Evolutionary conservation across 345 rosid genomes (phyloP), one percentile per base, ranked within the genome.

Genomic region (Citrus maxima): DNA sequence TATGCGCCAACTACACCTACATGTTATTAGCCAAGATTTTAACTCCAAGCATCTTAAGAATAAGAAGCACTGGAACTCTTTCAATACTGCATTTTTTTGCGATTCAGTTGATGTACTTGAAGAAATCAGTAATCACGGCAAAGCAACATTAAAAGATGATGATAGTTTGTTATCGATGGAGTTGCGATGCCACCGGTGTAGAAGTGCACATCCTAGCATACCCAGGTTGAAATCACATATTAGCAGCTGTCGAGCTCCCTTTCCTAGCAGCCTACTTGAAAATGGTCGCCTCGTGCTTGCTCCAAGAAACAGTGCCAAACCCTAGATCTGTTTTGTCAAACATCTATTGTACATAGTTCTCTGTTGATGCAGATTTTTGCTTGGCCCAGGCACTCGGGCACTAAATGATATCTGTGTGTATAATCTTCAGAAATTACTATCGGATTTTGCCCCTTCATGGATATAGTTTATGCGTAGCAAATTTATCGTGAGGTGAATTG

Each of bases 41-140:
- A 84, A 89, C 75, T 94, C 99, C 18, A 86, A 86, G 75, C 80
- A 87, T 73, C 89, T 96, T 75, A 91, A 93, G 90, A 88, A 91
- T 84, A 96, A 94, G 88, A 93, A 91, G 86, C 98, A 94, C 59
- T 96, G 98, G 99, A 93, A 94, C 86, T 88, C 98, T 4, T 94
- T 96, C 86, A 94, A 85, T 51, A 82, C 95, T 13, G 84, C 87
- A 0, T 94, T 96, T 79, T 96, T 92, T 55, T 90, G 89, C 54
- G 95, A 94, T 85, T 94, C 98, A 2, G 88, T 88, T 3, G 98
- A 94, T 74, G 95, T 96, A 56, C 79, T 94, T 22, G 93, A 91
- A 81, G 98, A 93, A 84, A 82, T 94, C 10, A 83, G 72, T 56
- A 84, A 76, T 59, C 82, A 87, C 1, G 94, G 97, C 59, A 85